Base-by-base conservation (phyloP, 768 basidiomycete genomes). In the Terana coerulea region DNA sequence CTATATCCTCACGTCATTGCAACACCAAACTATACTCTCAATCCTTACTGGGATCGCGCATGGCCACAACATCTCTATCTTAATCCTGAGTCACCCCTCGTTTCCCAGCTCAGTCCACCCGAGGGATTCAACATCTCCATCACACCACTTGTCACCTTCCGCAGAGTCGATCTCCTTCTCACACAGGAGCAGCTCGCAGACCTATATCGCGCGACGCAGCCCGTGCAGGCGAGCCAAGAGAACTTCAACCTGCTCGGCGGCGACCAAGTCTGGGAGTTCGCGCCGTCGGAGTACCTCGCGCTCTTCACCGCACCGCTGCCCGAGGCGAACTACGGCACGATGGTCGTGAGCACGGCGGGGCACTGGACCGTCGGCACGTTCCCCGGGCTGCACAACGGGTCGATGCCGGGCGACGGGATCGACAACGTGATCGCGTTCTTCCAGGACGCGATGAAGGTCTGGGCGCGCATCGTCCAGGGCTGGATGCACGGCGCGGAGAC, bases 51-150 rank as follows among this genome's bases (percentile, higher is more conserved):
- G 55, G 84, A 86, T 62, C 76, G 83, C 37, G 80, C 72, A 0
- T 84, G 80, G 81, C 76, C 81, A 7, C 84, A 86, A 55, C 72
- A 82, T 54, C 60, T 87, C 19, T 84, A 78, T 65, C 79, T 87
- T 45, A 71, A 77, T 39, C 80, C 82, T 0, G 53, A 69, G 0
- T 86, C 84, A 1, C 75, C 79, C 0, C 61, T 83, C 22, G 51
- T 77, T 42, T 58, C 69, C 3, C 54, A 64, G 12, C 67, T 83
- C 6, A 42, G 61, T 10, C 68, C 83, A 49, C 83, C 85, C 0
- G 40, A 58, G 2, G 69, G 73, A 10, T 86, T 86, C 63, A 72
- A 80, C 53, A 72, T 86, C 49, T 67, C 71, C 11, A 58, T 59
- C 19, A 87, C 85, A 0, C 84, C 85, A 3, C 77, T 87, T 28